Base-by-base conservation (phyloP, 2,329 filamentous ascomycete species). In the Chaetomium strumarium region DNA sequence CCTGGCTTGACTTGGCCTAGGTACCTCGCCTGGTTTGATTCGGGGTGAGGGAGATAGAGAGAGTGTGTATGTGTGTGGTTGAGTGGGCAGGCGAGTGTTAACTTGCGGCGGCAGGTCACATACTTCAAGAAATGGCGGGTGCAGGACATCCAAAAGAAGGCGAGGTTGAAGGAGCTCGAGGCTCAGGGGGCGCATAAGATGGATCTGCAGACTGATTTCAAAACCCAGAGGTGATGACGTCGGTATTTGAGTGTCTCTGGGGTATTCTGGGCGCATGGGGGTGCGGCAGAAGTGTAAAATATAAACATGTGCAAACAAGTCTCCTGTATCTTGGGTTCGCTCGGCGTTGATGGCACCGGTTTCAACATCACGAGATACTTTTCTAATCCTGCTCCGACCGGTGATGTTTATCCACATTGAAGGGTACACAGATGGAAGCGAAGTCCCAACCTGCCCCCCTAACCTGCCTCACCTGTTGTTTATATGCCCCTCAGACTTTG, bases 121-220 rank as follows among this genome's bases (percentile, higher is more conserved):
- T 97, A 99, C 71, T 99, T 99, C 73, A 96, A 97, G 76, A 91
- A 96, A 71, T 87, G 90, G 73, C 80, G 93, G 64, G 89, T 97
- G 34, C 92, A 95, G 72, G 93, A 99, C 62, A 80, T 88, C 65
- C 88, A 95, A 63, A 90, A 92, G 71, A 85, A 88, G 65, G 77
- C 84, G 71, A 86, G 89, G 20, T 74, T 96, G 59, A 85, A 86
- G 63, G 81, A 83, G 52, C 80, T 96, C 62, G 78, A 86, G 66
- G 78, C 77, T 43, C 85, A 92, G 68, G 86, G 87, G 58, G 88
- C 86, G 12, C 75, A 78, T 58, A 76, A 79, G 69, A 76, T 88
- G 67, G 68, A 69, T 13, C 69, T 73, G 12, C 49, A 56, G 19
- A 59, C 58, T 9, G 57, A 63, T 16, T 64, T 64, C 42, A 49